A percentile compares a stretch with the other conserved stretches of the same genome.
These are phyloP conservation scores for Globisporangium spiculum DNA, from an alignment of 352 stramenopile genomes.

Conservation along the genomic window DNA sequence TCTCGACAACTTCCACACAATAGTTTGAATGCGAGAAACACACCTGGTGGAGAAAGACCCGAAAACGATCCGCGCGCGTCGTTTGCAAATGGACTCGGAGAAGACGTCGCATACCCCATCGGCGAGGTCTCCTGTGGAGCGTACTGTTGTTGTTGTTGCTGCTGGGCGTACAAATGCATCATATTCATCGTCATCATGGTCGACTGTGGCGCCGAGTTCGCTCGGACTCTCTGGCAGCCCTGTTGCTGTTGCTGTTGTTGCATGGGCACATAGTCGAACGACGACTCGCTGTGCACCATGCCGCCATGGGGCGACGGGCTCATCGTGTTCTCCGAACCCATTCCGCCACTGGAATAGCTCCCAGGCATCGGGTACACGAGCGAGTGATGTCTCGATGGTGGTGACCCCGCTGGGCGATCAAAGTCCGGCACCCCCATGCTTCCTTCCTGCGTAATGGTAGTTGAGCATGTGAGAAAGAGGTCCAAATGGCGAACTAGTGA, in stretches of 20 bases:
- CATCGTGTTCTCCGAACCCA: conserved; percentile 22
- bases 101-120: conserved; percentile 10
- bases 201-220: conserved; percentile 9
- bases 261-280: conserved; percentile 52
- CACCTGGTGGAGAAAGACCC: conserved; percentile 18
- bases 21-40: too few relatives aligned
- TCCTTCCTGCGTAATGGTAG: not conserved
- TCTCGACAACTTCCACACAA: not conserved
- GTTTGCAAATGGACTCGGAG: conserved; percentile 10
- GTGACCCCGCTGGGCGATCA: conserved; percentile 29
- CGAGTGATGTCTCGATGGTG: conserved; percentile 38
- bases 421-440: conserved; percentile 36
- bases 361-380: conserved; percentile 40
- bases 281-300: conserved; percentile 26
- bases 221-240: not conserved
- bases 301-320: not conserved
- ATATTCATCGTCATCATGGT: conserved; percentile 18
- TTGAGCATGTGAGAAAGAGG: not conserved
- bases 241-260: conserved; percentile 18
- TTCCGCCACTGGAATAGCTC: conserved; percentile 24
- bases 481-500: not conserved
- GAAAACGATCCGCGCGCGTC: conserved; percentile 16
- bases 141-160: conserved; percentile 4
- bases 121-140: conserved; percentile 9
- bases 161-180: conserved; percentile 24